Conservation (phyloP, 495 filamentous ascomycete genomes). For the Podospora australis region DNA sequence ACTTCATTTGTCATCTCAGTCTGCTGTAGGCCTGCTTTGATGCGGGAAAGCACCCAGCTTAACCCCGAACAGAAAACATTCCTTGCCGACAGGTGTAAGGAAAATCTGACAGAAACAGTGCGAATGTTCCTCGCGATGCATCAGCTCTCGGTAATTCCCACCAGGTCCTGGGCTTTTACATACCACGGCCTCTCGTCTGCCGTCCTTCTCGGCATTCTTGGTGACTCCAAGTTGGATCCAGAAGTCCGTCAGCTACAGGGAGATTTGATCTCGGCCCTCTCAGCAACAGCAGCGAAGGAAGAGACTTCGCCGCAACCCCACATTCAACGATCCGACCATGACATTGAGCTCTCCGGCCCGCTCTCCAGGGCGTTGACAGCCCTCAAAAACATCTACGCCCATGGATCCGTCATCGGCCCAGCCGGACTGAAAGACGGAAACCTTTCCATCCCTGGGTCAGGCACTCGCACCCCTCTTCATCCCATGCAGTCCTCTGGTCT, state of each 20-base stretch:
- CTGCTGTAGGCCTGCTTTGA: constrained; percentile 48
- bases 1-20: constrained; percentile 51
- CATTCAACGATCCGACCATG: constrained; percentile 41
- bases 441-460: constrained; percentile 27
- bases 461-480: constrained; percentile 35
- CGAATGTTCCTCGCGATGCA: constrained; percentile 64
- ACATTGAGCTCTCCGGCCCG: constrained; percentile 51
- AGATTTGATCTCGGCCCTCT: constrained; percentile 49
- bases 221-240: constrained; percentile 52
- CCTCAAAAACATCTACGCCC: constrained; percentile 53
- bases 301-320: constrained; percentile 39
- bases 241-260: constrained; percentile 51
- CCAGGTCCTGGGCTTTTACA: constrained; percentile 60
- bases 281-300: constrained; percentile 49
- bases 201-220: constrained; percentile 56
- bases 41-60: constrained; percentile 35
- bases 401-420: constrained; percentile 41
- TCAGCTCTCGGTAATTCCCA: constrained; percentile 57
- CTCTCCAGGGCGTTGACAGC: constrained; percentile 46
- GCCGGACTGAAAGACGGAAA: constrained; percentile 34
- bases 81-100: constrained; percentile 51
- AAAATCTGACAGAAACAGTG: constrained; percentile 57
- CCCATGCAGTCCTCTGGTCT: constrained; percentile 6
- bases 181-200: constrained; percentile 61
- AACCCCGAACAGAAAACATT: constrained; percentile 38